Conservation (phyloP, 225 moss, liverwort and hornwort genomes). For the Polytrichum formosum region DNA sequence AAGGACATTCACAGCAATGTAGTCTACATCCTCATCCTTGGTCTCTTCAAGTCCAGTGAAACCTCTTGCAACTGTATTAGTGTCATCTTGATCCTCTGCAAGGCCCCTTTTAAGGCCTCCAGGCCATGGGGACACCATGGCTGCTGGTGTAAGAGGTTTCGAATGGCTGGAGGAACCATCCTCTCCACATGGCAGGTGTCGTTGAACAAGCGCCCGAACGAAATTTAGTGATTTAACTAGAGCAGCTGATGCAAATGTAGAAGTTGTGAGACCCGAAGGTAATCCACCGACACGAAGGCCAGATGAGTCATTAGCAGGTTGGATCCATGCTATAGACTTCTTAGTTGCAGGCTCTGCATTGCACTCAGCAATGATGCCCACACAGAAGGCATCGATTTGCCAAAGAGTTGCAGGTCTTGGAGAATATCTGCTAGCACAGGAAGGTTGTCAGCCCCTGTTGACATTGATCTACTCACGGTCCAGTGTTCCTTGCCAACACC, state of each 20-base stretch:
- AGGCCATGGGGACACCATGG: conserved; percentile 63
- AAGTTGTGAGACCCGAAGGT: conserved; percentile 63
- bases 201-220: conserved; percentile 87
- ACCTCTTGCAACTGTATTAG: conserved; percentile 62
- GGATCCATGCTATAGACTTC: conserved; percentile 67
- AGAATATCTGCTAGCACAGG: conserved; percentile 66
- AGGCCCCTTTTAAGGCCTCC: conserved; percentile 69
- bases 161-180: conserved; percentile 49
- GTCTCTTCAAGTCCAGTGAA: conserved; percentile 76
- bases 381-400: conserved; percentile 93
- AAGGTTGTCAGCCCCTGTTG: conserved; percentile 44
- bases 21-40: conserved; percentile 63
- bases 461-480: conserved; percentile 14
- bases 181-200: conserved; percentile 74
- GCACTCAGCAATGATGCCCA: conserved; percentile 89
- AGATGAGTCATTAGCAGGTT: conserved; percentile 60
- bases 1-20: conserved; percentile 79
- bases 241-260: conserved; percentile 82
- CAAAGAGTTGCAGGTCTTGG: conserved; percentile 84
- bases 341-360: conserved; percentile 65
- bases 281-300: conserved; percentile 49
- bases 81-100: conserved; percentile 68
- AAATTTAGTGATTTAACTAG: conserved; percentile 91
- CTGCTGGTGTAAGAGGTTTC: conserved; percentile 80
- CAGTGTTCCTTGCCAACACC: conserved; percentile 39